Evolutionary conservation across 306 rosid species (phyloP), one percentile per base, ranked within the genome.

Genomic region (Cyclanthera cordifolia): DNA sequence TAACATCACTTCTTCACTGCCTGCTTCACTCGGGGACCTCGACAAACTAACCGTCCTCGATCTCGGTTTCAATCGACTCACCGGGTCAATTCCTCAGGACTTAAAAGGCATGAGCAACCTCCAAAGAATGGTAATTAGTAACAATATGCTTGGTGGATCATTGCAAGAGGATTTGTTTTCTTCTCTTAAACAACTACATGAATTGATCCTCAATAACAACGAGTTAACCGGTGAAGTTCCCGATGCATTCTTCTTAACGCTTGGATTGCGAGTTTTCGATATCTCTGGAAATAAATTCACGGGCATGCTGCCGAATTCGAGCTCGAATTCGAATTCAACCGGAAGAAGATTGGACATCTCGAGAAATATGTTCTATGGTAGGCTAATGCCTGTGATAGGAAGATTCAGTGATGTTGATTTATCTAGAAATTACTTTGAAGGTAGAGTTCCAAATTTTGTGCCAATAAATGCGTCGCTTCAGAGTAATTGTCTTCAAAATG

Each of bases 391-490:
- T 24, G 60, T 69, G 3, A 78, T 93, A n/a, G 50, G 82, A 79
- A 78, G 80, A 80, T 88, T 85, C 76, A 63, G 72, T 60, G 73
- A 68, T 17, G 66, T 93, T 54, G 95, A 89, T 85, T 75, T 93
- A 61, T 79, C 88, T n/a, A 75, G 73, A 76, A 93, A 93, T 77
- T 93, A 84, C 71, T 87, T 89, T 59, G 86, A 93, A 80, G 95
- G 96, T 43, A 72, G 46, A 52, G 78, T 86, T 78, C 82, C 82
- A 59, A 80, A 76, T 64, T 80, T 69, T 71, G 74, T 67, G 49
- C 63, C 2, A 39, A 59, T 15, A 50, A 80, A 87, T 69, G 85
- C 75, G 37, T 84, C 89, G 4, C 37, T 28, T 28, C 3, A 28
- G 4, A 28, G 4, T 4, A 28, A 28, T 28, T 28, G 32, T 28